phyloP scores from a whole-genome alignment of 768 basidiomycete species.

The Termitomyces bulborhizus region DNA sequence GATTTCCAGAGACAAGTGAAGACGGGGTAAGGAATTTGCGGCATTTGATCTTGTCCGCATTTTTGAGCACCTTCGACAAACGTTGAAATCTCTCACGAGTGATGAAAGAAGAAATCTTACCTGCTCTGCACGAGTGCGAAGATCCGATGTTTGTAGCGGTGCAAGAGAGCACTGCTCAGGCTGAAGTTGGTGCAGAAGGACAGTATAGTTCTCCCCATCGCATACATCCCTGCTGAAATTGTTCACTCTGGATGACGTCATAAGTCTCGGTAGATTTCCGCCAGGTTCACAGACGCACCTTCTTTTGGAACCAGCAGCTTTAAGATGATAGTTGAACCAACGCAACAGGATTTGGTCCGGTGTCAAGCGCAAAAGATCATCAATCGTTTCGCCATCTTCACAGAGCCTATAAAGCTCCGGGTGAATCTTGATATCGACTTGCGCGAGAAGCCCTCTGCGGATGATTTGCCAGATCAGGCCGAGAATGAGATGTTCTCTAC shows the following conservation, averaged over 20 bases:
- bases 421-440: slow-evolving; percentile 97
- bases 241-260: slow-evolving; percentile 59
- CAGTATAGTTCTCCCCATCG: slow-evolving; percentile 96
- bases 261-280: neutral
- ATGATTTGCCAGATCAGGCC: slow-evolving; percentile 99
- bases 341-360: slow-evolving; percentile 96
- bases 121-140: slow-evolving; percentile 84
- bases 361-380: slow-evolving; percentile 88
- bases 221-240: slow-evolving; percentile 98
- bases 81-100: neutral
- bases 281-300: slow-evolving; percentile 37
- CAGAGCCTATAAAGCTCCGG: slow-evolving; percentile 94
- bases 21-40: slow-evolving; percentile 92
- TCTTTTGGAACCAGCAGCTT: slow-evolving; percentile 87
- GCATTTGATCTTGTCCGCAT: slow-evolving; percentile 91
- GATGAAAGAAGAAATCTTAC: slow-evolving; percentile 18
- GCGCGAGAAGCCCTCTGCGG: slow-evolving; percentile 82
- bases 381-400: slow-evolving; percentile 96
- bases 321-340: slow-evolving; percentile 99
- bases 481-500: slow-evolving; percentile 92
- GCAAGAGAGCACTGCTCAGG: slow-evolving; percentile 89
- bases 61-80: slow-evolving; percentile 66
- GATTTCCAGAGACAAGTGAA: slow-evolving; percentile 90
- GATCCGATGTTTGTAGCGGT: slow-evolving; percentile 81
- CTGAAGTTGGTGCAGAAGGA: slow-evolving; percentile 93